phyloP scores from a whole-genome alignment of 176 grass and related monocot species.

The Eragrostis curvula region DNA sequence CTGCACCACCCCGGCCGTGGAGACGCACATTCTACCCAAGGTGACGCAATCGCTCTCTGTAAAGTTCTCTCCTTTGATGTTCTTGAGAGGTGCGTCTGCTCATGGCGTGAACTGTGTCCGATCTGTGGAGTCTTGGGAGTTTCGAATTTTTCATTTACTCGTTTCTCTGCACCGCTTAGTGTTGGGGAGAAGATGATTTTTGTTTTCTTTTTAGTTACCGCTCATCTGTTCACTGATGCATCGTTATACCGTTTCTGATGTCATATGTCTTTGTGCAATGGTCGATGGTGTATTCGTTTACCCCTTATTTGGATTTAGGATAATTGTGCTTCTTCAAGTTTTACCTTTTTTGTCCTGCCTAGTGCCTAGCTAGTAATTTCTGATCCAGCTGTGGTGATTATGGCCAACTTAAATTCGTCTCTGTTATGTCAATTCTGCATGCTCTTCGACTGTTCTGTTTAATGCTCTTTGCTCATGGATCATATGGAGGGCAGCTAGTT shows the following conservation, averaged over 20 bases:
- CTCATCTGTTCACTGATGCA: background rate
- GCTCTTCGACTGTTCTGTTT: conserved; percentile 37
- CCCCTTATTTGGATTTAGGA: background rate
- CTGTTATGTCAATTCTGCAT: conserved; percentile 23
- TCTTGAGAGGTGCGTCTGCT: background rate
- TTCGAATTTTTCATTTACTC: conserved; percentile 33
- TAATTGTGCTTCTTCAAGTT: background rate
- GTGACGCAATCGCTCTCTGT: conserved; percentile 31
- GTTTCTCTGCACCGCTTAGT: background rate
- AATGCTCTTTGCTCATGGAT: conserved; percentile 17
- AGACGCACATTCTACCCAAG: conserved; percentile 71
- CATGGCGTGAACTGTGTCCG: background rate
- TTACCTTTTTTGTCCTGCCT: background rate
- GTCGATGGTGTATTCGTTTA: background rate
- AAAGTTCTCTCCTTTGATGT: background rate
- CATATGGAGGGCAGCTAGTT: background rate
- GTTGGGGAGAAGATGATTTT: too few species aligned
- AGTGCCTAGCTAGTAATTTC: conserved; percentile 17
- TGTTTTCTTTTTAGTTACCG: background rate
- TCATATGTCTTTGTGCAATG: background rate
- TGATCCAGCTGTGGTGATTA: conserved; percentile 22
- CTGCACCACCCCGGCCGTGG: conserved; percentile 70
- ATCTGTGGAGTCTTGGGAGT: conserved; percentile 21
- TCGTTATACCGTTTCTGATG: conserved; percentile 16
- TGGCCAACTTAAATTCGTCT: conserved; percentile 26